Base-by-base conservation (phyloP, 345 rosid genomes). In the Eutrema japonicum region DNA sequence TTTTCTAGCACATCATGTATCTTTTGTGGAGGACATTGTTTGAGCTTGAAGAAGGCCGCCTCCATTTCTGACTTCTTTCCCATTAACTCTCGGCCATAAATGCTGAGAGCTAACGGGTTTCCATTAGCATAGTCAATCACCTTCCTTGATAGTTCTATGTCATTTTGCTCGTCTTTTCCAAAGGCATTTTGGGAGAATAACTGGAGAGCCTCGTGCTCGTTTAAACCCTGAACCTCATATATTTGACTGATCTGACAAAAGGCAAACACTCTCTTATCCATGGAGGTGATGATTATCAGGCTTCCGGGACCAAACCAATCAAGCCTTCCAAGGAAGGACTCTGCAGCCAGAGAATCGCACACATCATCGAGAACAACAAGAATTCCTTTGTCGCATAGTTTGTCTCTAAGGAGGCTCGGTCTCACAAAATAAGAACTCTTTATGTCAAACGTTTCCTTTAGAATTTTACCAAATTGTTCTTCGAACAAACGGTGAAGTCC, bases 71-170 rank as follows among this genome's bases (percentile, higher is more conserved):
- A 32, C 45, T 13, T 22, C 41, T 60, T 60, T 10, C 27, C 30
- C 49, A 6, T 49, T 0, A 71, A 27, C 41, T 58, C 29, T 29
- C 6, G 41, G 1, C 68, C 68, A 50, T 48, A 71, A 4, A 46
- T 58, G 12, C 41, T 1, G 29, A 84, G 77, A 7, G 82, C 81
- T 36, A 80, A 30, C 1, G 82, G 85, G 35, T 77, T 71, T 58
- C 75, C 66, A 49, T 71, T 37, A 49, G 37, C 64, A 57, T 71
- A 58, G 11, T 59, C 66, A n/a, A 49, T 49, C 18, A 71, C 67
- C 50, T 58, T 71, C 40, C 0, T 14, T 38, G 75, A 47, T 1
- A 58, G 30, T 47, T 48, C 67, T 1, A 0, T 57, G n/a, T 18
- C 64, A 43, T 18, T 12, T 0, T 16, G 26, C 9, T 8, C 40